Evolutionary conservation across 345 rosid genomes (phyloP).

Genomic region (Boechera stricta): DNA sequence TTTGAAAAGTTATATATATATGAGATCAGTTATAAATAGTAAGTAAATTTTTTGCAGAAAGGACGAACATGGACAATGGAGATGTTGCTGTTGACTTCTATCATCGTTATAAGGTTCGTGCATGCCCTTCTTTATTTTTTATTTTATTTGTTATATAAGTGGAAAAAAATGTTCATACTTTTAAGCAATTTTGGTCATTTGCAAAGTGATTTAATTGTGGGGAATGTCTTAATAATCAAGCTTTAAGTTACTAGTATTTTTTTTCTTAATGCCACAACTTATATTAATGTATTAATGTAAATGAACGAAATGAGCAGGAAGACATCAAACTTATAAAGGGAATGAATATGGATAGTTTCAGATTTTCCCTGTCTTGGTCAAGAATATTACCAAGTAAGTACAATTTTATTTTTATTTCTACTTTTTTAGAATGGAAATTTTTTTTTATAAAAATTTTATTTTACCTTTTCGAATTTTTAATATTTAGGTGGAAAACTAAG

Average conservation of each 20-base stretch:
- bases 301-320: conserved; percentile 38
- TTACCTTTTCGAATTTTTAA: neutral
- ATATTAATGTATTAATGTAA: neutral
- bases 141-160: neutral
- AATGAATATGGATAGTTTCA: conserved; percentile 46
- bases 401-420: neutral
- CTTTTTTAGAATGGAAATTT: neutral
- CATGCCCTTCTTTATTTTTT: neutral
- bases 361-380: conserved; percentile 58
- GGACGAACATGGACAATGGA: conserved; percentile 4
- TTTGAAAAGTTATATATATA: neutral
- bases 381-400: conserved; percentile 50
- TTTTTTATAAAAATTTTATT: no score
- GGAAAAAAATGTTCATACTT: neutral
- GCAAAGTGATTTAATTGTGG: no score
- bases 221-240: neutral
- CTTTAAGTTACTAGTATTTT: neutral
- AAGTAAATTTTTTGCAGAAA: neutral
- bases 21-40: neutral
- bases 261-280: neutral
- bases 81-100: neutral
- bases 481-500: neutral
- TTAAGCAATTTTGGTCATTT: no score
- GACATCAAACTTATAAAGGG: conserved; percentile 48
- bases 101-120: neutral